Evolutionary conservation across 305 asterid genomes (phyloP), one percentile per base, ranked within the genome.

Genomic region (Fraxinus xanthoxyloides): DNA sequence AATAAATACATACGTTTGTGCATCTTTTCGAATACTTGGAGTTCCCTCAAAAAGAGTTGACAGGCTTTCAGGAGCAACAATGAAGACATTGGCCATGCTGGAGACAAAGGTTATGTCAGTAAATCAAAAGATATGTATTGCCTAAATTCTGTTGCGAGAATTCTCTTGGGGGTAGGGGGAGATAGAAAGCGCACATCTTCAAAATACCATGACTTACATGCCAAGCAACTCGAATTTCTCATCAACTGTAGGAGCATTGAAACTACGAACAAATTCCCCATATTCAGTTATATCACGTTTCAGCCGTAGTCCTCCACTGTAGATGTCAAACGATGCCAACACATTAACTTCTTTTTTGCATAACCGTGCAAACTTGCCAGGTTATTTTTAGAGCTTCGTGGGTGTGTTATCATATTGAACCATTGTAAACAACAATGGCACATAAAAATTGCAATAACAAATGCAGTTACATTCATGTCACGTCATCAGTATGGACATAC

Each of bases 261-360:
- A 96, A 82, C 97, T 92, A 61, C 99, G 97, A 77, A 94, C 94
- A 77, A 92, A 96, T 90, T 96, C 99, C 82, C 97, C 98, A 81
- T 96, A 96, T 90, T 96, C 99, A 5, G 99, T 96, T 85, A 96
- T 93, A 80, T 96, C 99, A 90, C 99, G 99, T 87, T 96, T 96
- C 85, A 96, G 93, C 82, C 98, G 93, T 87, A 96, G 82, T 75
- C 99, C 99, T 86, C 99, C 99, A 86, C 99, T 94, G 89, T 85
- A 91, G 34, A 84, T 80, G 36, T 54, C 79, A 77, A 24, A 24
- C 2, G n/a, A 24, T 8, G 34, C 34, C 23, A 24, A 63, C 72
- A 63, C 30, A 2, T 10, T 63, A 24, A 24, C 72, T 23, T 23
- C 32, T 26, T 63, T 63, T 63, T 63, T 63, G 2, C 34, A 63